These are phyloP conservation scores for Aspergillus steynii DNA, from an alignment of 495 filamentous ascomycete species.

Conservation along the genomic window DNA sequence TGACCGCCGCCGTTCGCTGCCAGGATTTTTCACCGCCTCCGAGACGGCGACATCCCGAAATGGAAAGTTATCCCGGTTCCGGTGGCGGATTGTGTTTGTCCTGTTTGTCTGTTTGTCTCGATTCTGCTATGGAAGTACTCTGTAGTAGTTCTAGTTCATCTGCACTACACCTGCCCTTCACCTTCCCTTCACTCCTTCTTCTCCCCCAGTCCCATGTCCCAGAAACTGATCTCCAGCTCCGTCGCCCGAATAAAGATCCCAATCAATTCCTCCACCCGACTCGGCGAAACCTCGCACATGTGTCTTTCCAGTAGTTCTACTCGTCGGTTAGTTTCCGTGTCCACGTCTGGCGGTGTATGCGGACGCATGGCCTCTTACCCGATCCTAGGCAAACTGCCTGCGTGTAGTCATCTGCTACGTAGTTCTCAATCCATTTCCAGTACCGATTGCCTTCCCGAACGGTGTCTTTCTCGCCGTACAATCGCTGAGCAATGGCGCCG, in stretches of 20 bases:
- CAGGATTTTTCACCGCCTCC: neutral
- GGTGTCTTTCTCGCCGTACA: conserved; percentile 54
- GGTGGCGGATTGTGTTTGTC: conserved; percentile 4
- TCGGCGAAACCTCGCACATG: conserved; percentile 65
- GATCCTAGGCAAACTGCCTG: conserved; percentile 66
- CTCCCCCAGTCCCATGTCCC: conserved; percentile 70
- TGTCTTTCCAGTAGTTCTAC: conserved; percentile 71
- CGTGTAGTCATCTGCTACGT: conserved; percentile 74
- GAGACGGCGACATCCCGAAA: neutral
- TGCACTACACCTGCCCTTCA: neutral
- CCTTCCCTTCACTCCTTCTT: conserved; percentile 24
- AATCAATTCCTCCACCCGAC: conserved; percentile 77
- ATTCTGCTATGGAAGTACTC: neutral
- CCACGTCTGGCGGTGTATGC: conserved; percentile 20
- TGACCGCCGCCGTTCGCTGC: neutral
- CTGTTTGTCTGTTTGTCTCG: neutral
- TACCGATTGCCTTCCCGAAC: conserved; percentile 74
- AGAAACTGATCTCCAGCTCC: conserved; percentile 87
- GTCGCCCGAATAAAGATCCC: conserved; percentile 83
- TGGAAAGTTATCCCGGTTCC: neutral
- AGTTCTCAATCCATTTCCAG: conserved; percentile 88
- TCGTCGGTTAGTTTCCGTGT: neutral
- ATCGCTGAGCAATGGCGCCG: conserved; percentile 67
- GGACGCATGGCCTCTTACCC: conserved; percentile 47
- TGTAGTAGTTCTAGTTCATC: neutral